These are phyloP conservation scores for Wickerhamiella alocasiicola DNA, from an alignment of 805 yeast species.

Conservation along the genomic window DNA sequence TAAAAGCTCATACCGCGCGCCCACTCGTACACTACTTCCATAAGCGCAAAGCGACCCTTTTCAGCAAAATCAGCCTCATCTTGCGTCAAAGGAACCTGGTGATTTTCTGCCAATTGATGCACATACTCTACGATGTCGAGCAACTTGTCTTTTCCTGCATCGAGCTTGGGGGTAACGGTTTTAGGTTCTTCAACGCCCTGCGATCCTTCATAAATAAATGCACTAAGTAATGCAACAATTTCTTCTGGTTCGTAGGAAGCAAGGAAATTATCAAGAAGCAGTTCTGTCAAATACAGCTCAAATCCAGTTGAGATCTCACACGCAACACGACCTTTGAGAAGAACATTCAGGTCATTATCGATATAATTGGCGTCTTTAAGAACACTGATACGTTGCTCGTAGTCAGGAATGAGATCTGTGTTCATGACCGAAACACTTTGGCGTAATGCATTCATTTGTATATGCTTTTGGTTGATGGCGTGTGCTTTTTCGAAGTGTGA, in stretches of 20 bases:
- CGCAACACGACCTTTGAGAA: slow-evolving; percentile 28
- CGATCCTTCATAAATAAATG: slow-evolving; percentile 85
- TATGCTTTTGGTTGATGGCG: slow-evolving; percentile 6
- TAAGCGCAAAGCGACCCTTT: slow-evolving; percentile 73
- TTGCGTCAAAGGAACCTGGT: slow-evolving; percentile 62
- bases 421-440: slow-evolving; percentile 72
- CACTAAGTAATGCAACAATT: slow-evolving; percentile 86
- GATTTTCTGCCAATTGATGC: slow-evolving; percentile 46
- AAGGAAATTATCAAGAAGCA: slow-evolving; percentile 78
- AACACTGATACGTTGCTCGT: slow-evolving; percentile 76
- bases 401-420: slow-evolving; percentile 81
- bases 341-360: slow-evolving; percentile 59
- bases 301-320: slow-evolving; percentile 60
- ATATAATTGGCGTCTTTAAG: slow-evolving; percentile 68
- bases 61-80: slow-evolving; percentile 82
- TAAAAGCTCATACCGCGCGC: slow-evolving; percentile 87
- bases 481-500: slow-evolving; percentile 6
- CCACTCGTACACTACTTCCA: slow-evolving; percentile 96
- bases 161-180: slow-evolving; percentile 75
- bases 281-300: slow-evolving; percentile 87
- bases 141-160: slow-evolving; percentile 46
- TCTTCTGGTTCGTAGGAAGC: slow-evolving; percentile 93
- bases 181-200: slow-evolving; percentile 47
- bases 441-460: slow-evolving; percentile 8
- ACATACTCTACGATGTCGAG: slow-evolving; percentile 55